Base-by-base conservation (phyloP, 495 filamentous ascomycete species). In the Xylaria palmicola region DNA sequence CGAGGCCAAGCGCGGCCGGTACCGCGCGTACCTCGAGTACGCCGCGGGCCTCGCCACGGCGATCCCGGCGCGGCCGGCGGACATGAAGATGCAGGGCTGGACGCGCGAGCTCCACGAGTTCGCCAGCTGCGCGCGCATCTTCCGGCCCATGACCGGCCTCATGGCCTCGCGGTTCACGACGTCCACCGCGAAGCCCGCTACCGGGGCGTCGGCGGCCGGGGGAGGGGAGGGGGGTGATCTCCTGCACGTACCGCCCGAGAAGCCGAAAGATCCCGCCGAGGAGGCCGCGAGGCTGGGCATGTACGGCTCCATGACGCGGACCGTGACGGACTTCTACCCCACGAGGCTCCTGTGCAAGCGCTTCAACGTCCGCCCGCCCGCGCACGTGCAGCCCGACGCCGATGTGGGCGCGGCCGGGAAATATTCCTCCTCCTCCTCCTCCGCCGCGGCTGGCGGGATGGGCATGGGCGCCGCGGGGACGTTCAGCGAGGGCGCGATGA, bases 101-200 rank as follows among this genome's bases (percentile, higher is more conserved):
- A 69, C 85, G 6, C 85, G 83, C 56, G 94, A 98, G 72, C 79
- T 96, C 52, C 73, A 86, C 41, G 95, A 98, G 70, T 98, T 98
- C 70, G 81, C 86, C 40, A 90, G 88, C 59, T 93, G 91, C 29
- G 94, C 95, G 6, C 82, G 88, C 66, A 93, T 97, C 6, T 98
- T 97, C 80, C 92, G 90, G 71, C 94, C 94, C 1, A 88, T 96
- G 80, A 89, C 88, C 27, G 91, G 91, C 0, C 79, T 89, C 59
- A 97, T 98, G 89, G 94, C 94, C 17, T 90, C 89, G 24, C 86
- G 92, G 4, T 98, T 98, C 68, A 97, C 91, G 0, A 88, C 88
- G 3, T 87, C 90, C 0, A 81, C 88, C 4, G 74, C 76, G 1
- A 62, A 70, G 0, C 69, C 60, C 50, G 20, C 44, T 17, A 9